These are phyloP conservation scores for Boletus sensibilis DNA, from an alignment of 768 basidiomycete species.

Conservation along the genomic window DNA sequence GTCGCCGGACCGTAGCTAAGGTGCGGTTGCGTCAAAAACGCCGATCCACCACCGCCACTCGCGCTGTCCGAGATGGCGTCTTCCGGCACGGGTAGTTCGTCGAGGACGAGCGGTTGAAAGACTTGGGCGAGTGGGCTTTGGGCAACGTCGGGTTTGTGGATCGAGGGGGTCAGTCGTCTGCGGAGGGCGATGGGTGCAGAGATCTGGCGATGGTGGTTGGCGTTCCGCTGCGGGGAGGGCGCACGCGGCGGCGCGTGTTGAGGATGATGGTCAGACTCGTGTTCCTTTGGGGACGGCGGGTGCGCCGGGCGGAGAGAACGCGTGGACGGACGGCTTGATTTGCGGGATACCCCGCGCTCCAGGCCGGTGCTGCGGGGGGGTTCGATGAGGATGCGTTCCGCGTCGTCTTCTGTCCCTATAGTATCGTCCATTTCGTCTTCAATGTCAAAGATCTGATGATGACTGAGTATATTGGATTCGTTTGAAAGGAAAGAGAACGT, in stretches of 20 bases:
- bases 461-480: not conserved
- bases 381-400: conserved; percentile 15
- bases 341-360: conserved; percentile 35
- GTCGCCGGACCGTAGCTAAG: conserved; percentile 41
- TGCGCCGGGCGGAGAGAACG: conserved; percentile 21
- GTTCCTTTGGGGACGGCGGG: conserved; percentile 25
- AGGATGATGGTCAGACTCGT: conserved; percentile 8
- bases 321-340: conserved; percentile 33
- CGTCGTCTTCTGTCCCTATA: conserved; percentile 8
- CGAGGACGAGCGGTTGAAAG: conserved; percentile 64
- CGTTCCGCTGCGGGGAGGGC: conserved; percentile 9
- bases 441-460: conserved; percentile 69
- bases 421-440: conserved; percentile 50
- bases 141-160: conserved; percentile 22
- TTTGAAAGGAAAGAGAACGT: conserved; percentile 18
- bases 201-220: conserved; percentile 10
- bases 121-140: conserved; percentile 69
- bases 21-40: conserved; percentile 9
- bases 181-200: conserved; percentile 19
- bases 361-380: conserved; percentile 6
- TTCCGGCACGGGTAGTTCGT: conserved; percentile 40
- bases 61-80: conserved; percentile 28
- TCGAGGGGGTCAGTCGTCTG: conserved; percentile 21
- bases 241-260: not conserved
- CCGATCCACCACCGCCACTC: conserved; percentile 7